These are phyloP conservation scores for Tolypocladium nubicola DNA, from an alignment of 2,329 filamentous ascomycete genomes.

Conservation along the genomic window DNA sequence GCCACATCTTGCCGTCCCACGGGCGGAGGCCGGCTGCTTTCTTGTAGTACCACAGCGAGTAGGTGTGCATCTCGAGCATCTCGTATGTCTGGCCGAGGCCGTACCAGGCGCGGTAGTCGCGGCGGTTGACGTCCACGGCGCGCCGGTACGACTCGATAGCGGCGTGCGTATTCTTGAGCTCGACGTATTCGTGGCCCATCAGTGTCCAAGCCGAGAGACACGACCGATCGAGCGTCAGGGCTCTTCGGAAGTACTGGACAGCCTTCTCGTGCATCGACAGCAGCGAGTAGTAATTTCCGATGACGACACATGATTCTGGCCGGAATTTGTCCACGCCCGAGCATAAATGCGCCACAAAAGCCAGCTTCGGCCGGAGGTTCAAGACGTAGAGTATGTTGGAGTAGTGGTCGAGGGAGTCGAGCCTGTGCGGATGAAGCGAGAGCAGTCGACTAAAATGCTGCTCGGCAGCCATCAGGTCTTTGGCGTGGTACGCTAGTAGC, in stretches of 20 bases:
- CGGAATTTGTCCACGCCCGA: slow-evolving; percentile 90
- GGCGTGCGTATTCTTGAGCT: slow-evolving; percentile 96
- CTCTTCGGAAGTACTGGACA: slow-evolving; percentile 93
- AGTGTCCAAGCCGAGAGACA: slow-evolving; percentile 95
- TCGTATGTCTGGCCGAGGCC: slow-evolving; percentile 95
- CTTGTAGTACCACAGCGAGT: slow-evolving; percentile 96
- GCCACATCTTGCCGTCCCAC: slow-evolving; percentile 98
- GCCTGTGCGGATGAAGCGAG: slow-evolving; percentile 59
- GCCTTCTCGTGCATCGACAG: slow-evolving; percentile 95
- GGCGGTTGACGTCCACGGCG: slow-evolving; percentile 89
- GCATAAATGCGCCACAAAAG: slow-evolving; percentile 85
- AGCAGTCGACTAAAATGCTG: slow-evolving; percentile 68
- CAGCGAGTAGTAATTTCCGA: slow-evolving; percentile 94
- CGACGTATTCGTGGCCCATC: slow-evolving; percentile 98
- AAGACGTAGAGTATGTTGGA: slow-evolving; percentile 97
- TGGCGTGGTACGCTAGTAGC: slow-evolving; percentile 80
- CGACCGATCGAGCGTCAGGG: slow-evolving; percentile 77
- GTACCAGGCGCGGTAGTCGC: slow-evolving; percentile 97
- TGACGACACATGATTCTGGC: slow-evolving; percentile 91
- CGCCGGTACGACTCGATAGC: slow-evolving; percentile 95
- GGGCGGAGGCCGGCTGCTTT: slow-evolving; percentile 86
- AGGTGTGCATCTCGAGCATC: slow-evolving; percentile 94
- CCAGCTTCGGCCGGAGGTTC: slow-evolving; percentile 75
- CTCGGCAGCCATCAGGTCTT: slow-evolving; percentile 61
- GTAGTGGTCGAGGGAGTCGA: slow-evolving; percentile 90